A percentile compares a stretch with the other conserved stretches of the same genome.
These are phyloP conservation scores for Thelonectria discophora DNA, from an alignment of 2,329 filamentous ascomycete species.

Conservation along the genomic window DNA sequence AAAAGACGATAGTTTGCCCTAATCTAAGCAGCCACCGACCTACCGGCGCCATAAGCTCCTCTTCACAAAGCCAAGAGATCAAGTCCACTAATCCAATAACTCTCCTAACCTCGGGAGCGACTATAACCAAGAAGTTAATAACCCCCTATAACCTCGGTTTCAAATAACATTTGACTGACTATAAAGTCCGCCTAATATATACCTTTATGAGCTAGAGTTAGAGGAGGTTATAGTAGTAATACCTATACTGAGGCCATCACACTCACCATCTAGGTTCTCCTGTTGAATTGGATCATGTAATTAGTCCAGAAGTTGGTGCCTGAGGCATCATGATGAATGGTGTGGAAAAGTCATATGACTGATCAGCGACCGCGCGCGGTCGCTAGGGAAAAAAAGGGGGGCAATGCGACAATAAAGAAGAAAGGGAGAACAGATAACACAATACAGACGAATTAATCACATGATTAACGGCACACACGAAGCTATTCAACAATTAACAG, in stretches of 20 bases:
- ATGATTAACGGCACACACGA: too few relatives aligned
- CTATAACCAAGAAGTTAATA: conserved; percentile 28
- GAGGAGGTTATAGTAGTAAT: conserved; percentile 17
- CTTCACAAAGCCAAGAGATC: conserved; percentile 24
- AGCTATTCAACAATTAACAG: too few relatives aligned
- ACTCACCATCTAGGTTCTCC: conserved; percentile 49
- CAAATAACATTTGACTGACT: conserved; percentile 49
- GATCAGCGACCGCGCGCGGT: too few relatives aligned
- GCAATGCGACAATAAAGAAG: too few relatives aligned
- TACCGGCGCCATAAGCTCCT: conserved; percentile 25
- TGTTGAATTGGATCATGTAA: too few relatives aligned
- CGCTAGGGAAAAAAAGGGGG: too few relatives aligned
- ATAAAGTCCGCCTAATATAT: conserved; percentile 43
- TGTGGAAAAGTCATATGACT: too few relatives aligned
- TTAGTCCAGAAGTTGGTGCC: too few relatives aligned
- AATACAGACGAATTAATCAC: too few relatives aligned
- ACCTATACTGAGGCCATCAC: conserved; percentile 39
- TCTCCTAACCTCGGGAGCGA: conserved; percentile 1
- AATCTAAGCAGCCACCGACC: conserved; percentile 1
- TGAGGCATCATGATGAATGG: too few relatives aligned
- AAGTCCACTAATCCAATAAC: conserved; percentile 21
- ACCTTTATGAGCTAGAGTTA: conserved; percentile 45
- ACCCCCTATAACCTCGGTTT: conserved; percentile 46
- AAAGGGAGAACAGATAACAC: too few relatives aligned
- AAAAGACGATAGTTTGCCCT: too few relatives aligned